These are phyloP conservation scores for Pezicula radicicola DNA, from an alignment of 2,329 filamentous ascomycete genomes.

Conservation along the genomic window DNA sequence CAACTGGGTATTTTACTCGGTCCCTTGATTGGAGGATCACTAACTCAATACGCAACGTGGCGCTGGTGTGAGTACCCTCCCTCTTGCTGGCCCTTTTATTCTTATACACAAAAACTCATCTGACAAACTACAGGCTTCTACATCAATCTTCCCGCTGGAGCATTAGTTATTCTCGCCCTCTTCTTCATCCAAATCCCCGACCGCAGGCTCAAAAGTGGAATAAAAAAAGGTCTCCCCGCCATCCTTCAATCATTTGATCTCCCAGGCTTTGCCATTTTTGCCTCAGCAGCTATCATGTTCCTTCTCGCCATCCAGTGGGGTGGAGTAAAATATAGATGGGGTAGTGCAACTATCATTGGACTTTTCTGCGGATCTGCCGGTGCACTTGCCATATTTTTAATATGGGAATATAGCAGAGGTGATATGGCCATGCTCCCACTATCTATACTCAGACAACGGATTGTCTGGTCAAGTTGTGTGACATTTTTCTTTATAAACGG, in stretches of 20 bases:
- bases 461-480: constrained; percentile 8
- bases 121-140: constrained; percentile 23
- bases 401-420: constrained; percentile 14
- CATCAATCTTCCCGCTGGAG: constrained; percentile 37
- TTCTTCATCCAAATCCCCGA: constrained; percentile 32
- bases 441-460: constrained; percentile 9
- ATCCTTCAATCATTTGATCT: constrained; percentile 26
- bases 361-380: constrained; percentile 10
- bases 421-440: constrained; percentile 18
- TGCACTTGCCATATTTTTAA: constrained; percentile 14
- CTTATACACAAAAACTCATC: background rate
- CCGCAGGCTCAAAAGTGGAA: background rate
- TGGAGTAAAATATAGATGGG: constrained; percentile 26
- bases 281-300: constrained; percentile 27
- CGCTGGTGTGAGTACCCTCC: constrained; percentile 13
- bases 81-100: background rate
- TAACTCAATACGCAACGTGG: constrained; percentile 28
- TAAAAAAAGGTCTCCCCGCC: constrained; percentile 1
- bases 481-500: constrained; percentile 1
- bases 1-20: constrained; percentile 11
- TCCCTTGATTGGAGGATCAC: constrained; percentile 27
- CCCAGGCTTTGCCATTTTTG: constrained; percentile 25
- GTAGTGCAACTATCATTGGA: constrained; percentile 12
- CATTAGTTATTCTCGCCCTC: constrained; percentile 25
- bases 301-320: constrained; percentile 30